Evolutionary conservation across 352 stramenopile species (phyloP).

Genomic region (Pythium pyrilobum): DNA sequence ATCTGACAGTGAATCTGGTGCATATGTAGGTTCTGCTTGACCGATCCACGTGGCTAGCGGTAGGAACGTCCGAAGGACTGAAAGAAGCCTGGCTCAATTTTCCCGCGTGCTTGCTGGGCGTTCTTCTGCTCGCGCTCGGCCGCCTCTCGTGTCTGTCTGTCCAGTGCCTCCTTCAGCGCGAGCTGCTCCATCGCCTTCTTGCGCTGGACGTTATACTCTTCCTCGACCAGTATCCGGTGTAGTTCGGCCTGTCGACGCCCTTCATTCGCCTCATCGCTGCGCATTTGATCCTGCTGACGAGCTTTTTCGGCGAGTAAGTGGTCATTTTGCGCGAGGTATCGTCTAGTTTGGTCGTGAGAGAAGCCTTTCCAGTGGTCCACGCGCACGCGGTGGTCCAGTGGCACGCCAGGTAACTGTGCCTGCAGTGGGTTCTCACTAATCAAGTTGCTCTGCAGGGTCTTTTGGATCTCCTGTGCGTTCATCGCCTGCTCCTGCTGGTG

Average conservation of each 20-base stretch:
- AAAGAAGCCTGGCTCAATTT: slow-evolving; percentile 74
- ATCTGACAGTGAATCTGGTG: not conserved
- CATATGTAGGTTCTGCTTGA: not conserved
- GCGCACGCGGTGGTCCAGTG: slow-evolving; percentile 50
- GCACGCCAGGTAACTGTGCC: slow-evolving; percentile 30
- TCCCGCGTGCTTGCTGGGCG: slow-evolving; percentile 39
- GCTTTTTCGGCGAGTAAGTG: slow-evolving; percentile 48
- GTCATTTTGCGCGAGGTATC: slow-evolving; percentile 55
- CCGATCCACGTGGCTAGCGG: slow-evolving; percentile 36
- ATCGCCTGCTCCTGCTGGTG: slow-evolving; percentile 39
- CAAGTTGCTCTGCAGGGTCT: slow-evolving; percentile 51
- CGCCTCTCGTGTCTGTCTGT: slow-evolving; percentile 44
- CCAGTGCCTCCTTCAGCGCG: slow-evolving; percentile 42
- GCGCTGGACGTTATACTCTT: slow-evolving; percentile 49
- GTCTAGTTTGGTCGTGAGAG: slow-evolving; percentile 49
- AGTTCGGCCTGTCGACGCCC: slow-evolving; percentile 29
- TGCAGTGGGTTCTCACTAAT: slow-evolving; percentile 69
- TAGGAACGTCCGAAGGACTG: slow-evolving; percentile 71
- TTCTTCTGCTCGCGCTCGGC: slow-evolving; percentile 52
- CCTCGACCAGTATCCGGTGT: slow-evolving; percentile 36
- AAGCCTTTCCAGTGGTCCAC: slow-evolving; percentile 82
- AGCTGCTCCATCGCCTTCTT: slow-evolving; percentile 44
- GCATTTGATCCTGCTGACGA: slow-evolving; percentile 28
- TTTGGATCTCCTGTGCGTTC: slow-evolving; percentile 54
- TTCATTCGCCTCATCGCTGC: slow-evolving; percentile 33